Evolutionary conservation across 441 rosid species (phyloP).

Genomic region (Populus trichocarpa): DNA sequence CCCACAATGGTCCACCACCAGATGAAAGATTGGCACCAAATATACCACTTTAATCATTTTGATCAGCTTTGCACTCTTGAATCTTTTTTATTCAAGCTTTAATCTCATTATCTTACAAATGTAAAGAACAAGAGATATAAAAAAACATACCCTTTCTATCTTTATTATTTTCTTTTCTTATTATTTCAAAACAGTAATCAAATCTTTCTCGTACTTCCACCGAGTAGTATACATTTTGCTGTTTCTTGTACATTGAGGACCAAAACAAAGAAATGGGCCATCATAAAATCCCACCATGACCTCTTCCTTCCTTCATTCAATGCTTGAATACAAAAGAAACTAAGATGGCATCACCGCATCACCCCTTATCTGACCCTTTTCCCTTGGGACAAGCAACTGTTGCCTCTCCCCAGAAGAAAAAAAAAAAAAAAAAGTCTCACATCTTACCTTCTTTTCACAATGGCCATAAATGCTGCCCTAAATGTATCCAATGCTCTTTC

Average conservation of each 20-base stretch:
- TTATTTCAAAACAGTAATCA: too few species aligned
- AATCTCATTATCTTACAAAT: not conserved
- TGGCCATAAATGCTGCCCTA: slow-evolving; percentile 4
- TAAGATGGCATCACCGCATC: slow-evolving; percentile 12
- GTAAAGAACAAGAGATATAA: too few species aligned
- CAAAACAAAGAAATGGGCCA: not conserved
- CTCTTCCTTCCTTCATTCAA: too few species aligned
- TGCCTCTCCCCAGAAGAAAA: slow-evolving; percentile 24
- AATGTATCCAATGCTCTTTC: slow-evolving; percentile 10
- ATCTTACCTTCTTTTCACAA: not conserved
- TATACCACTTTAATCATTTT: not conserved
- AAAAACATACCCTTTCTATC: too few species aligned
- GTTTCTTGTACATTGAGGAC: not conserved
- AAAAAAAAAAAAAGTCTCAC: too few species aligned
- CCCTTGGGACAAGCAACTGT: slow-evolving; percentile 37
- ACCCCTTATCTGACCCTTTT: slow-evolving; percentile 20
- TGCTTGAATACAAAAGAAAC: not conserved
- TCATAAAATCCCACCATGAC: not conserved
- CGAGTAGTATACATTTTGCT: not conserved
- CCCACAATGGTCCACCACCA: slow-evolving; percentile 11
- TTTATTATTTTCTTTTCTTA: too few species aligned
- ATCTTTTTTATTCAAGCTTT: not conserved
- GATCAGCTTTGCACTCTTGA: not conserved
- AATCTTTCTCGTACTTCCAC: too few species aligned
- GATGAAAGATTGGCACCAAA: not conserved